Evolutionary conservation across 768 basidiomycete genomes (phyloP), one percentile per base, ranked within the genome.

Genomic region (Suillus lakei): DNA sequence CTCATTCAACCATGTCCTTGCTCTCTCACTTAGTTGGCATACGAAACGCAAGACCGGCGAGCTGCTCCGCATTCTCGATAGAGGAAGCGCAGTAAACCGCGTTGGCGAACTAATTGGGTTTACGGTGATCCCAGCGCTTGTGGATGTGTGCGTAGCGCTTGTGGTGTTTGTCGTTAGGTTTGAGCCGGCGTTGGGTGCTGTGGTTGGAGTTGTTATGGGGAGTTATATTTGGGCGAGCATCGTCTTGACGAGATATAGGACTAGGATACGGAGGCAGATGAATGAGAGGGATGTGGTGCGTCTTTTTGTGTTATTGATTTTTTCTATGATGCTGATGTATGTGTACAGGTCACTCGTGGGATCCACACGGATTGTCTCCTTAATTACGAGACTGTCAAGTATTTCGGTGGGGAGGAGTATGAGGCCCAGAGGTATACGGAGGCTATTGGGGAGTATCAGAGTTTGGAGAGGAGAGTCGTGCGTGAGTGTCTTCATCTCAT

Each of bases 371-470:
- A 95, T 71, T 88, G 88, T 69, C 77, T 94, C 34, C 83, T 93
- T 60, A 92, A 92, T 72, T 92, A 92, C 66, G 91, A 92, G 75
- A 94, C 93, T 5, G 90, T 95, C 70, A 96, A 93, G 76, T 93
- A 93, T 74, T 96, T 95, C 73, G 88, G 88, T n/a, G 91, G 93
- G 18, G 95, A 97, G 76, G 83, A 86, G 28, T 87, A 94, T 70
- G 95, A 96, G 73, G 84, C 84, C 21, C 81, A 82, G 50, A 84
- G 95, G 36, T 95, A 94, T 71, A 75, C 80, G 13, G 84, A 89
- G 16, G 92, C 94, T 3, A 84, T 96, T 66, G 74, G 81, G 18
- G 83, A 89, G 61, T 95, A 94, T 70, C 95, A 96, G 70, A 76
- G 76, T 10, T 76, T 91, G 55, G 92, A 95, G 70, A 89, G 86